Base-by-base conservation (phyloP, 495 filamentous ascomycete species). In the Gamarada debralockiae region DNA sequence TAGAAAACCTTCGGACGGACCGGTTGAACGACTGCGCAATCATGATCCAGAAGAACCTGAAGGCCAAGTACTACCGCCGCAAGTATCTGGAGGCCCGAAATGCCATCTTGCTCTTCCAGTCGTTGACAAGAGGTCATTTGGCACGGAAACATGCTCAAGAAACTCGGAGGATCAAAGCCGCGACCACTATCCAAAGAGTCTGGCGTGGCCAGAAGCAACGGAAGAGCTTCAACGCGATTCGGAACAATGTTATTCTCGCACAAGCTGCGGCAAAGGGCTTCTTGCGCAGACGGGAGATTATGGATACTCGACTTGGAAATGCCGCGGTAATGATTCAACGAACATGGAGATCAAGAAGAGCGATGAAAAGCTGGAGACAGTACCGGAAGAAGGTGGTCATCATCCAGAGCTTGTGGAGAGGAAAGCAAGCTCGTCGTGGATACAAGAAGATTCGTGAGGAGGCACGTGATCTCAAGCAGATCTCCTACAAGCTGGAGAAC, bases 41-140 rank as follows among this genome's bases (percentile, higher is more conserved):
- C 53, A 88, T 99, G 84, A 99, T 99, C 58, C 93, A 99, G 67
- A 99, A 99, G 83, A 99, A 99, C 64, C 71, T 99, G 53, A 86
- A 82, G 46, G 89, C 87, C 69, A 96, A 96, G 69, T 97, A 96
- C 66, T 95, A 96, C 68, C 85, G 93, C 37, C 87, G 87, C 61
- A 88, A 85, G 63, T 99, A 95, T 65, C 80, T 99, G 34, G 87
- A 92, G 57, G 90, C 92, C 46, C 80, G 92, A 36, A 75, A 78
- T 29, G 83, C 90, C 12, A 90, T 97, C 61, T 74, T 95, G 37
- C 71, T 78, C 7, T 83, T 92, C 48, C 93, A 99, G 65, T 75
- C 92, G 7, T 71, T 82, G 48, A 71, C 79, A 18, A 75, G 93
- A 50, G 93, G 85, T 12, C 81, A 86, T 67, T 67, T 86, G 46